Evolutionary conservation across 495 filamentous ascomycete genomes (phyloP), one percentile per base, ranked within the genome.

Genomic region (Talaromyces borbonicus): DNA sequence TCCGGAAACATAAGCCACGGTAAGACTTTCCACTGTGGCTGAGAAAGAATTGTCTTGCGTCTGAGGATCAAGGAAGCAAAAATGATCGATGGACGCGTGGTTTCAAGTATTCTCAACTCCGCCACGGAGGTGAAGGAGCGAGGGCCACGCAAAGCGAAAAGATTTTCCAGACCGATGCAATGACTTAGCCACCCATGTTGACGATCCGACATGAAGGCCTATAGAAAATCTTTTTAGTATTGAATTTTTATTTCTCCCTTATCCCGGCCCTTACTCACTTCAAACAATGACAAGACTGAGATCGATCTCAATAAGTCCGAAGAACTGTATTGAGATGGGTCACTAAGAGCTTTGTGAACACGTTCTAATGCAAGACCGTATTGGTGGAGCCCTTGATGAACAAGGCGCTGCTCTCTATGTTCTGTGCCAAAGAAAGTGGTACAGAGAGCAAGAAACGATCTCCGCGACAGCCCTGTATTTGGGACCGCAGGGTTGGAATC

Each of bases 381-480:
- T 22, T 35, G 43, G 16, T 24, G 43, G 16, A 46, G 25, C 1
- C 43, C 43, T 0, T 23, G 30, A 12, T 19, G 33, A 33, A 46
- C 16, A 15, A 46, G 27, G 2, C 20, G 16, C 9, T 33, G 15
- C 30, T 46, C 43, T 11, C 36, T 36, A 24, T 46, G 43, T 22
- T 46, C 43, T 12, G 36, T 8, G 19, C 43, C 43, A 46, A 35
- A 46, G 27, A 46, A 46, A 1, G 43, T 46, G 2, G 43, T 46
- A 19, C 14, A 32, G 18, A 46, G 43, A 1, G 43, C 29, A 1
- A 46, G 8, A 25, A 36, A 46, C 5, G 43, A 16, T 8, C 26
- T 46, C 6, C 20, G 22, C 3, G 26, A 8, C 16, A 25, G 12
- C 4, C 3, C 5, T 4, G n/a, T 29, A 25, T 46, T 31, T 20